Conservation (phyloP, 257 asterid genomes). For the Nyctanthes arbortristis region DNA sequence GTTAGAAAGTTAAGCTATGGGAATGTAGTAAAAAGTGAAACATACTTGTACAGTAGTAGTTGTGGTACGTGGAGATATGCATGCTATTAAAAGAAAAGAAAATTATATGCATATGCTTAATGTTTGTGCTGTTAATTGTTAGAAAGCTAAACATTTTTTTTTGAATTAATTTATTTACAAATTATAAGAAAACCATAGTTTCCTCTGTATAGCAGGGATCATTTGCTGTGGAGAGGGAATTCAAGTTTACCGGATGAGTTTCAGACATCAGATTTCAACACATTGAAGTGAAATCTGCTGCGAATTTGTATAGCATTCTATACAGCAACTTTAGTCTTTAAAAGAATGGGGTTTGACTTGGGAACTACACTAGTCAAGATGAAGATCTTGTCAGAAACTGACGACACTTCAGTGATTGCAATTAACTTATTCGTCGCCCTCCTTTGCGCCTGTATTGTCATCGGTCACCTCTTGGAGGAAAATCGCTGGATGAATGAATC, state of each 20-base stretch:
- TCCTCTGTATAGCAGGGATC: slow-evolving; percentile 30
- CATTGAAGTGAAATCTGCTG: slow-evolving; percentile 15
- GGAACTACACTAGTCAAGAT: slow-evolving; percentile 40
- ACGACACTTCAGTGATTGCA: slow-evolving; percentile 75
- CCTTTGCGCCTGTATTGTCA: slow-evolving; percentile 80
- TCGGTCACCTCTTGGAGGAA: slow-evolving; percentile 96
- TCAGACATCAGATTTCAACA: slow-evolving; percentile 14
- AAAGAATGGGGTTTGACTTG: slow-evolving; percentile 45
- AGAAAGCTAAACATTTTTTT: slow-evolving; percentile 7
- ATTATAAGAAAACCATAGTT: slow-evolving; percentile 1
- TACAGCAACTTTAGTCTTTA: slow-evolving; percentile 26
- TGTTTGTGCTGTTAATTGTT: neutral
- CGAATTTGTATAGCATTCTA: slow-evolving; percentile 3
- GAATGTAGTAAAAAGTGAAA: neutral
- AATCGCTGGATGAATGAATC: slow-evolving; percentile 98
- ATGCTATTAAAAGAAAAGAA: neutral
- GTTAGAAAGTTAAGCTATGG: too few species aligned
- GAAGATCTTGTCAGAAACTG: slow-evolving; percentile 49
- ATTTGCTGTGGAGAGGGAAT: slow-evolving; percentile 23
- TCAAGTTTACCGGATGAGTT: slow-evolving; percentile 24
- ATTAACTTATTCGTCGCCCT: slow-evolving; percentile 79
- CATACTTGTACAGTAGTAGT: slow-evolving; percentile 6
- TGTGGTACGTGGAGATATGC: slow-evolving; percentile 9
- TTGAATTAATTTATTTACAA: neutral
- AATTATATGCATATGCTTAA: neutral